Conservation (phyloP, 257 asterid genomes). For the Plantago ovata region DNA sequence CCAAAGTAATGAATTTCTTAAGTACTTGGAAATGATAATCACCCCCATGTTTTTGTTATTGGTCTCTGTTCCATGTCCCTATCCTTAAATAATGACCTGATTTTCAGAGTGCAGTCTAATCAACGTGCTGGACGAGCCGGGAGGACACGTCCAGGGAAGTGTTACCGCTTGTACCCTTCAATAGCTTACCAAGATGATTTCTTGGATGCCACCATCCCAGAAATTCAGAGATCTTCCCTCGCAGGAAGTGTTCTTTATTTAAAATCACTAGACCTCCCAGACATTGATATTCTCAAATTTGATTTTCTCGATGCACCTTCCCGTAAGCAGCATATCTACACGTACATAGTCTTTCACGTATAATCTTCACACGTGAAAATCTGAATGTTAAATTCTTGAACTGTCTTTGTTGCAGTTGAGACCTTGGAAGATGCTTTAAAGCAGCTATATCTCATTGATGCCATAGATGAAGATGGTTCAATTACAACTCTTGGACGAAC, state of each 20-base stretch:
- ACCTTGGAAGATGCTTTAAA: constrained; percentile 90
- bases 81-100: constrained; percentile 17
- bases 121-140: constrained; percentile 99
- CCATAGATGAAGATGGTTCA: constrained; percentile 82
- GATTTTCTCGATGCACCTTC: constrained; percentile 96
- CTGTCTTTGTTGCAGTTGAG: constrained; percentile 57
- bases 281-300: constrained; percentile 86
- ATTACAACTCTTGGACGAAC: constrained; percentile 75
- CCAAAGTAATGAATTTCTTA: background rate
- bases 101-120: constrained; percentile 88
- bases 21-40: background rate
- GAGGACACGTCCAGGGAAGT: constrained; percentile 93
- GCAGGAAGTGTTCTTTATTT: constrained; percentile 92
- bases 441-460: constrained; percentile 84
- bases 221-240: constrained; percentile 95
- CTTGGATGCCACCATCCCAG: constrained; percentile 89
- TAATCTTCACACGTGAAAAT: constrained; percentile 10
- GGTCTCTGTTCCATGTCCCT: constrained; percentile 3
- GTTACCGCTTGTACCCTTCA: constrained; percentile 84
- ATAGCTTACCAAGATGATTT: constrained; percentile 66
- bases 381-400: constrained; percentile 18
- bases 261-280: constrained; percentile 87
- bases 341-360: background rate
- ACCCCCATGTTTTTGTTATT: background rate
- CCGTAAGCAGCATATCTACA: constrained; percentile 36